Conservation (phyloP, 257 asterid species). For the Solanum medicagineum region DNA sequence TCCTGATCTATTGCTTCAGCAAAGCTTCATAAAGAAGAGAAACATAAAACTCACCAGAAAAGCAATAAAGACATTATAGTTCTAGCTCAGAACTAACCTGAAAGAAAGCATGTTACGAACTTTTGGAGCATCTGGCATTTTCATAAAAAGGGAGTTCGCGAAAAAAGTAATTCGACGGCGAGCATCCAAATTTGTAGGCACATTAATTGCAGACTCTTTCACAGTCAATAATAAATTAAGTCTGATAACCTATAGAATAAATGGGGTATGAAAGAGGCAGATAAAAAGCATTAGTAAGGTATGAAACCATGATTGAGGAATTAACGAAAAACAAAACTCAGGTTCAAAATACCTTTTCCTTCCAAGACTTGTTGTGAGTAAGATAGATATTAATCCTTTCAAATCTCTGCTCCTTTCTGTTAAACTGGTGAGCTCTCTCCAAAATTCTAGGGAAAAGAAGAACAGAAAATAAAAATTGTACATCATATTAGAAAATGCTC, state of each 20-base stretch:
- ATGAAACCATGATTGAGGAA: background rate
- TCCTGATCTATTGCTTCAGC: background rate
- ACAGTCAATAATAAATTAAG: slow-evolving; percentile 90
- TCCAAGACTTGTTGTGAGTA: slow-evolving; percentile 46
- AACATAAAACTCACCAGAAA: slow-evolving; percentile 6
- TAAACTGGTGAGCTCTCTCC: slow-evolving; percentile 27
- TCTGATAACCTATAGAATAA: slow-evolving; percentile 65
- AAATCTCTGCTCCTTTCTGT: slow-evolving; percentile 67
- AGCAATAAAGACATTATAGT: background rate
- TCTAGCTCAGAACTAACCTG: slow-evolving; percentile 48
- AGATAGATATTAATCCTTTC: slow-evolving; percentile 47
- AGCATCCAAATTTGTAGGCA: slow-evolving; percentile 91
- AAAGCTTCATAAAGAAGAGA: slow-evolving; percentile 1
- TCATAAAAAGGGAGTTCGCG: slow-evolving; percentile 92
- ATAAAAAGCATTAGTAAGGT: background rate
- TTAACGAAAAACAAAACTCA: background rate
- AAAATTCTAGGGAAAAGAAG: slow-evolving; percentile 31
- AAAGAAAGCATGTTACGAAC: slow-evolving; percentile 96
- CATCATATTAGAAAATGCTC: background rate
- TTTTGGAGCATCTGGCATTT: slow-evolving; percentile 91
- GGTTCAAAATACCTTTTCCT: slow-evolving; percentile 65
- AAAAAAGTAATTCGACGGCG: slow-evolving; percentile 92
- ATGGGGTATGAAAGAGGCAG: background rate
- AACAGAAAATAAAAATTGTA: slow-evolving; percentile 11
- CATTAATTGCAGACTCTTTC: slow-evolving; percentile 93